phyloP scores from a whole-genome alignment of 805 yeast genomes.

The Nakazawaea siamensis region DNA sequence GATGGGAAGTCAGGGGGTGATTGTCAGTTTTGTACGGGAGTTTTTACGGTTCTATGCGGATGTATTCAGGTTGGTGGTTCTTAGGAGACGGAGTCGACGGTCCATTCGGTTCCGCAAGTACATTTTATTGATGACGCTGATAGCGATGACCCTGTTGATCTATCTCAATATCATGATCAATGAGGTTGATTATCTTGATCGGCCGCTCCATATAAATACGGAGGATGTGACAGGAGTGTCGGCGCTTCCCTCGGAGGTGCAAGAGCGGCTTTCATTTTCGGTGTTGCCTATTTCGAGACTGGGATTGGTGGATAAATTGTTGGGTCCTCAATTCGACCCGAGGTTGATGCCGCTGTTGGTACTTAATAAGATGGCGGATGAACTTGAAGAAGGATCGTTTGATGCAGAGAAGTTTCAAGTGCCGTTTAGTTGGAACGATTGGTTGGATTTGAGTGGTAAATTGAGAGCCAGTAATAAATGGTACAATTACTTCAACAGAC shows the following conservation, averaged over 20 bases:
- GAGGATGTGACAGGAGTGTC: conserved; percentile 11
- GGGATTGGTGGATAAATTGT: neutral
- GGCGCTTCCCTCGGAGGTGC: neutral
- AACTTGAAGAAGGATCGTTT: conserved; percentile 13
- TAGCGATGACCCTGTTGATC: neutral
- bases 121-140: neutral
- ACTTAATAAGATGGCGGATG: conserved; percentile 14
- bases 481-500: conserved; percentile 8
- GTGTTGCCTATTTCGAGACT: conserved; percentile 1
- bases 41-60: too few relatives aligned
- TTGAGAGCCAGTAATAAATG: conserved; percentile 11
- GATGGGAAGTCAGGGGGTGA: too few relatives aligned
- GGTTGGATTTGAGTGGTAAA: conserved; percentile 19
- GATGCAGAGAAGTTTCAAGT: conserved; percentile 16
- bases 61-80: too few relatives aligned
- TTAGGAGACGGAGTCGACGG: too few relatives aligned
- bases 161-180: neutral
- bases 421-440: conserved; percentile 26
- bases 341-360: conserved; percentile 24
- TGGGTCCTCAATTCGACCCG: conserved; percentile 19
- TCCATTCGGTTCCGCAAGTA: conserved; percentile 4
- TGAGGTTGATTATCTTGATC: neutral
- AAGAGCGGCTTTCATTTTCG: conserved; percentile 2
- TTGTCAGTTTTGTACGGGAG: too few relatives aligned
- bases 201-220: conserved; percentile 2